Percentiles rank a stretch among this genome's conserved stretches.
Conservation (phyloP, 1,284 basidiomycete genomes). For the Pseudozyma sp. region DNA sequence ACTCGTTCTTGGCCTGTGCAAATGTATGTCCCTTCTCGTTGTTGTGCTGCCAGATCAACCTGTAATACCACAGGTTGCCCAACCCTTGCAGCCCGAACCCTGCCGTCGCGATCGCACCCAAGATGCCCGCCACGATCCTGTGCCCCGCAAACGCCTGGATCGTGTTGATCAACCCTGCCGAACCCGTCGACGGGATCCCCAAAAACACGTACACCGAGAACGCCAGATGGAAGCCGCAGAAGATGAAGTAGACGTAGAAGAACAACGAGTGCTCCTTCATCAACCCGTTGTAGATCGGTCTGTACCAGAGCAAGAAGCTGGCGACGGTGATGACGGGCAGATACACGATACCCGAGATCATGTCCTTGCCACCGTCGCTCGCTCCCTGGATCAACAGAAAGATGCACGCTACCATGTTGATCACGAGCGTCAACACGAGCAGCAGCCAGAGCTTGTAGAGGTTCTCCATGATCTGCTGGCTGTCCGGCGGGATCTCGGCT, state of each 20-base stretch:
- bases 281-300: constrained; percentile 95
- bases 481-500: constrained; percentile 86
- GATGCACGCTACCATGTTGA: constrained; percentile 93
- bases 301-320: constrained; percentile 86
- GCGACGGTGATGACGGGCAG: constrained; percentile 81
- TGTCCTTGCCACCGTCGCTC: constrained; percentile 80
- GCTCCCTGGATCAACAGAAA: constrained; percentile 83
- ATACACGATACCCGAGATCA: constrained; percentile 79
- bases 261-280: constrained; percentile 79
- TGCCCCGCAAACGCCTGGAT: constrained; percentile 73
- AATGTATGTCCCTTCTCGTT: constrained; percentile 72
- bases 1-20: constrained; percentile 81
- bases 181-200: constrained; percentile 79
- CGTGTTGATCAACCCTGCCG: constrained; percentile 93
- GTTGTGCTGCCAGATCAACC: constrained; percentile 84
- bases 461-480: constrained; percentile 81
- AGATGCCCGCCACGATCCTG: constrained; percentile 70
- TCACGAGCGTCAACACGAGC: constrained; percentile 76
- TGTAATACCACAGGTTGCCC: constrained; percentile 85
- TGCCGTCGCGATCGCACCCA: constrained; percentile 80
- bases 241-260: constrained; percentile 71
- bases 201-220: constrained; percentile 76
- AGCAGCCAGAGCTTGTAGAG: constrained; percentile 72
- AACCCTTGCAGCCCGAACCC: constrained; percentile 89
- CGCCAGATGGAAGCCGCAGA: constrained; percentile 89